These are phyloP conservation scores for Vitis cinerea DNA, from an alignment of 164 flowering plant species.

Conservation along the genomic window DNA sequence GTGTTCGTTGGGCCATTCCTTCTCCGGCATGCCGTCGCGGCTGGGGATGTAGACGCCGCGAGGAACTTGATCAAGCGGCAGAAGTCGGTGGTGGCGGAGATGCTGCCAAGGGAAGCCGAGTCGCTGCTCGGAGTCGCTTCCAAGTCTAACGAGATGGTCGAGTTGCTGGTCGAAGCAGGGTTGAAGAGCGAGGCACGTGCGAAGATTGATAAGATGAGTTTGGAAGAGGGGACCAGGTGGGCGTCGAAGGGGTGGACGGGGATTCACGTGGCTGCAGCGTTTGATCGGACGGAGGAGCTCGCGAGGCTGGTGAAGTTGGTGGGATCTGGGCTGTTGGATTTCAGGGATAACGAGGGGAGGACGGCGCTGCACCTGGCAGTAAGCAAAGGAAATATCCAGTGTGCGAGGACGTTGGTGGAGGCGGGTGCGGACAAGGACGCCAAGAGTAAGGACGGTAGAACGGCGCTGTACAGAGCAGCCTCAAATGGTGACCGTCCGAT, in stretches of 20 bases:
- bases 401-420: conserved; percentile 38
- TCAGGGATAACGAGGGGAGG: conserved; percentile 40
- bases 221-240: conserved; percentile 14
- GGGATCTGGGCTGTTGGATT: conserved; percentile 31
- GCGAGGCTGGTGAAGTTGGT: conserved; percentile 12
- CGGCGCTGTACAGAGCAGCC: conserved; percentile 49
- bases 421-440: conserved; percentile 51
- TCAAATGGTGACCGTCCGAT: conserved; percentile 44
- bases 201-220: conserved; percentile 1
- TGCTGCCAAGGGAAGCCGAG: conserved; percentile 33
- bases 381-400: conserved; percentile 33
- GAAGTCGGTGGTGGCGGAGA: conserved; percentile 29
- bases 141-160: conserved; percentile 36
- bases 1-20: conserved; percentile 65
- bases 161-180: conserved; percentile 46
- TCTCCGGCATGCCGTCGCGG: conserved; percentile 46
- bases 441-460: conserved; percentile 40
- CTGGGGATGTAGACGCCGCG: conserved; percentile 40
- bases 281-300: conserved; percentile 37
- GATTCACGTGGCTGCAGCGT: conserved; percentile 44
- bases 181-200: conserved; percentile 23
- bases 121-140: conserved; percentile 43
- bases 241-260: conserved; percentile 38
- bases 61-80: conserved; percentile 52
- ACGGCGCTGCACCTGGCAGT: conserved; percentile 51